Percentiles rank a stretch among this genome's conserved stretches.
These are phyloP conservation scores for Vicia faba DNA, from an alignment of 306 rosid species.

Conservation along the genomic window DNA sequence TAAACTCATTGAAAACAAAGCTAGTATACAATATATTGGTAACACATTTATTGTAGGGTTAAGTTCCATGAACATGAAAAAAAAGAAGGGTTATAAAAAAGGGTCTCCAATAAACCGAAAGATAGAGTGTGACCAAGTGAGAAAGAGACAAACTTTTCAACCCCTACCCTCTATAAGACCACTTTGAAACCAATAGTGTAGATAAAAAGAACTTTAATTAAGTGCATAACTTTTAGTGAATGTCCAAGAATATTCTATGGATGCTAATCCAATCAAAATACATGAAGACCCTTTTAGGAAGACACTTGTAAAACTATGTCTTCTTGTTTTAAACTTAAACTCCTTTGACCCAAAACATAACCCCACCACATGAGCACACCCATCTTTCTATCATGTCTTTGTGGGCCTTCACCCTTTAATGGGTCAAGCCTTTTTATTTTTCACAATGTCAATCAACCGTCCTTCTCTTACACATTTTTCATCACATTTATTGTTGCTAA, in stretches of 20 bases:
- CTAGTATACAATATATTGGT: not conserved
- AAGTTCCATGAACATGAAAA: slow-evolving; percentile 33
- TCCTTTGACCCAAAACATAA: slow-evolving; percentile 34
- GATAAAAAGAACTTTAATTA: slow-evolving; percentile 17
- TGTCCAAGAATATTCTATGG: slow-evolving; percentile 43
- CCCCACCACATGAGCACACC: not conserved
- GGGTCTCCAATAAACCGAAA: slow-evolving; percentile 42
- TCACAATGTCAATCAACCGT: slow-evolving; percentile 20
- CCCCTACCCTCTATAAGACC: slow-evolving; percentile 9
- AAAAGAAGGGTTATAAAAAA: slow-evolving; percentile 29
- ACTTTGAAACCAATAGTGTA: slow-evolving; percentile 23
- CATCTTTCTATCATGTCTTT: slow-evolving; percentile 36
- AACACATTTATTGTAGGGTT: slow-evolving; percentile 15
- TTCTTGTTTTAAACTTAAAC: slow-evolving; percentile 39
- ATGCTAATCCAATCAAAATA: slow-evolving; percentile 48
- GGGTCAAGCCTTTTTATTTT: slow-evolving; percentile 14
- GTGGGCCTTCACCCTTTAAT: slow-evolving; percentile 35
- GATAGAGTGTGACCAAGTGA: not conserved
- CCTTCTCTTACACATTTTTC: slow-evolving; percentile 29
- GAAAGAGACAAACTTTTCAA: slow-evolving; percentile 23
- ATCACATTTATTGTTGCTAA: slow-evolving; percentile 3
- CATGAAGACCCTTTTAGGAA: slow-evolving; percentile 32
- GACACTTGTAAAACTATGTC: slow-evolving; percentile 45
- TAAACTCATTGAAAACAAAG: slow-evolving; percentile 9
- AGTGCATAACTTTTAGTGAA: slow-evolving; percentile 24